These are phyloP conservation scores for Tetrastigma voinierianum DNA, from an alignment of 164 flowering plant species.

Conservation along the genomic window DNA sequence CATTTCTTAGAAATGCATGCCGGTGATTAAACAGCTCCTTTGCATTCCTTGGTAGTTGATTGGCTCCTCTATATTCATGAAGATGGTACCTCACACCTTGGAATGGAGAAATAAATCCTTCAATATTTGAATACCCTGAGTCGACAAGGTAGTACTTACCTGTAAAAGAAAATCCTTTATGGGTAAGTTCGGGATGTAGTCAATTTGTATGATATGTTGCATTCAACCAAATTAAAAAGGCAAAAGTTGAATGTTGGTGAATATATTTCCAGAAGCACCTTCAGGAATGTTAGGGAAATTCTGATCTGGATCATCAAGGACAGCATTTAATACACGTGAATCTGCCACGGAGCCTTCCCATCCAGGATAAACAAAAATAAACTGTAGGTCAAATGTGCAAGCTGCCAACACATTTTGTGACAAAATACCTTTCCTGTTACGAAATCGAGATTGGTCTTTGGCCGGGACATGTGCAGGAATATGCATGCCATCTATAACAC, in stretches of 20 bases:
- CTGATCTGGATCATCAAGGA: slow-evolving; percentile 70
- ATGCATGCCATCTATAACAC: slow-evolving; percentile 73
- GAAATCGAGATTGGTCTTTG: slow-evolving; percentile 73
- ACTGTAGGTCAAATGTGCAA: slow-evolving; percentile 80
- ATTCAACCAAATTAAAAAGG: neutral
- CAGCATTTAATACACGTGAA: slow-evolving; percentile 66
- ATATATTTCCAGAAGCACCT: slow-evolving; percentile 37
- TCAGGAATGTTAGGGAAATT: slow-evolving; percentile 68
- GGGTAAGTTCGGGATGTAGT: neutral
- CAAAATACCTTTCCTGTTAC: slow-evolving; percentile 55
- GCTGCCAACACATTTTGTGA: slow-evolving; percentile 82
- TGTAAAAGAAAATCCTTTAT: slow-evolving; percentile 17
- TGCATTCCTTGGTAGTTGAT: slow-evolving; percentile 51
- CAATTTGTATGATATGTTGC: neutral
- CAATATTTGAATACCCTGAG: slow-evolving; percentile 44
- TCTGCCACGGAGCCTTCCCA: slow-evolving; percentile 88
- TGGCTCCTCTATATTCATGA: slow-evolving; percentile 60
- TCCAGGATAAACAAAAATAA: slow-evolving; percentile 76
- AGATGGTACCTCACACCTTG: slow-evolving; percentile 50
- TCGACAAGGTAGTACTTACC: slow-evolving; percentile 84
- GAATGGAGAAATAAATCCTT: slow-evolving; percentile 71
- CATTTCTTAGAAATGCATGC: slow-evolving; percentile 56
- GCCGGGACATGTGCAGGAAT: slow-evolving; percentile 77
- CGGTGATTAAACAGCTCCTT: slow-evolving; percentile 76
- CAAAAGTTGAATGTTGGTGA: neutral